Percentiles rank a stretch among this genome's conserved stretches.
Conservation (phyloP, 140 eudicot genomes). For the Bidens hawaiensis region DNA sequence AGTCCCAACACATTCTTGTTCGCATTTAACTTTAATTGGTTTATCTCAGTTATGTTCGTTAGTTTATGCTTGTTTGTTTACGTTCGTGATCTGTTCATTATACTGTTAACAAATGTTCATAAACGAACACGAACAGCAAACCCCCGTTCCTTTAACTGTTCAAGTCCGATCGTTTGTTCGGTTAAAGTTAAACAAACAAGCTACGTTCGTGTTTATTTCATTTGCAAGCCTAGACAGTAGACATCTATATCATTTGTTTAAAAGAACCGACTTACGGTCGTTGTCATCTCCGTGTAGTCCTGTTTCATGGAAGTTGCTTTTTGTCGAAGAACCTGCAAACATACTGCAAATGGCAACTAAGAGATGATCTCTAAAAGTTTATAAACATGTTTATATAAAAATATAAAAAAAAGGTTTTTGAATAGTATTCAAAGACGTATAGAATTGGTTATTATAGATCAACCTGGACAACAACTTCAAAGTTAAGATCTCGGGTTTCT, state of each 20-base stretch:
- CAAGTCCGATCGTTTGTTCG: too few species aligned
- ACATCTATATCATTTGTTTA: background rate
- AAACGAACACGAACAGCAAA: too few species aligned
- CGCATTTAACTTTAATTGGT: too few species aligned
- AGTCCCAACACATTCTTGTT: too few species aligned
- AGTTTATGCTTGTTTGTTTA: too few species aligned
- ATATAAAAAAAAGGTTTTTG: background rate
- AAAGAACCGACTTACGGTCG: constrained; percentile 51
- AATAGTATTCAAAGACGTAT: background rate
- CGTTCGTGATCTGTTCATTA: too few species aligned
- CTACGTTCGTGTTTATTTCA: too few species aligned
- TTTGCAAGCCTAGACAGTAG: too few species aligned
- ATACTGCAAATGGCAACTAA: constrained; percentile 53
- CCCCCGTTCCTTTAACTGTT: too few species aligned
- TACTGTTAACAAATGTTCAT: too few species aligned
- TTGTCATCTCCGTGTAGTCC: constrained; percentile 84
- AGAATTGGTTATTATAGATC: constrained; percentile 33
- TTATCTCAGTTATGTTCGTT: too few species aligned
- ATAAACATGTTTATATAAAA: background rate
- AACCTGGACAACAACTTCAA: constrained; percentile 99
- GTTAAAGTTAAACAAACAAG: too few species aligned
- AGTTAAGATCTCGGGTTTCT: constrained; percentile 92
- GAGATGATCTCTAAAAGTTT: constrained; percentile 15
- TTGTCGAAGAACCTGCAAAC: constrained; percentile 93
- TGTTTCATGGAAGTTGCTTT: constrained; percentile 99